phyloP scores from a whole-genome alignment of 306 rosid species.

The Pyrus pyrifolia region DNA sequence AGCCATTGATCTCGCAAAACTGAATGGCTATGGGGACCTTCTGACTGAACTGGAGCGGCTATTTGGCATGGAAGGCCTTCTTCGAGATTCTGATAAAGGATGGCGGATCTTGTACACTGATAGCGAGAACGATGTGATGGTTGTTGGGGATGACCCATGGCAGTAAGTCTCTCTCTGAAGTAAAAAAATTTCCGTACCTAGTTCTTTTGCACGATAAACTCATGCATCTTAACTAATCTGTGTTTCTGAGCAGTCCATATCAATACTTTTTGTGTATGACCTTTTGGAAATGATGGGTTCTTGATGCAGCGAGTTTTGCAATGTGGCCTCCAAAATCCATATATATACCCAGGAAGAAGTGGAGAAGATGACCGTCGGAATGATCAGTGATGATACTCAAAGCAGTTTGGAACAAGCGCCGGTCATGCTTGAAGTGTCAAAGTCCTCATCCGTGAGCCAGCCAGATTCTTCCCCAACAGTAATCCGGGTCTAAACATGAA shows the following conservation, averaged over 20 bases:
- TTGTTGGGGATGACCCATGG: constrained; percentile 96
- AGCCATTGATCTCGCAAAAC: constrained; percentile 86
- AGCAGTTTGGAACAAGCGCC: constrained; percentile 90
- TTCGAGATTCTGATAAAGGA: constrained; percentile 67
- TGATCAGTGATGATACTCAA: constrained; percentile 69
- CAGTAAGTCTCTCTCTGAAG: constrained; percentile 47
- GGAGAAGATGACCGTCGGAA: constrained; percentile 84
- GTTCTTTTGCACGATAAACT: background rate
- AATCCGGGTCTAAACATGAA: constrained; percentile 37
- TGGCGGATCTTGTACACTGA: constrained; percentile 89
- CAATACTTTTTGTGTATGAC: background rate
- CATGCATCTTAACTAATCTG: background rate
- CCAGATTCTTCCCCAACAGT: constrained; percentile 81
- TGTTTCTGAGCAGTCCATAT: background rate
- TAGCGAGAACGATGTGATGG: constrained; percentile 95
- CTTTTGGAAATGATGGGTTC: background rate
- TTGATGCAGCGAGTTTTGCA: constrained; percentile 76
- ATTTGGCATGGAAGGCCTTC: constrained; percentile 94
- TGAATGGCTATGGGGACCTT: constrained; percentile 72
- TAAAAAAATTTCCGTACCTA: background rate
- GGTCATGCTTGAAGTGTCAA: constrained; percentile 56
- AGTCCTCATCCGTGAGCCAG: constrained; percentile 87
- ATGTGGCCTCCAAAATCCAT: constrained; percentile 77
- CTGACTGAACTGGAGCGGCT: constrained; percentile 77
- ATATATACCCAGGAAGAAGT: constrained; percentile 83